A percentile compares a stretch with the other conserved stretches of the same genome.
These are phyloP conservation scores for Wallacemonas rigidus DNA, from an alignment of 208 protist species.

Conservation along the genomic window DNA sequence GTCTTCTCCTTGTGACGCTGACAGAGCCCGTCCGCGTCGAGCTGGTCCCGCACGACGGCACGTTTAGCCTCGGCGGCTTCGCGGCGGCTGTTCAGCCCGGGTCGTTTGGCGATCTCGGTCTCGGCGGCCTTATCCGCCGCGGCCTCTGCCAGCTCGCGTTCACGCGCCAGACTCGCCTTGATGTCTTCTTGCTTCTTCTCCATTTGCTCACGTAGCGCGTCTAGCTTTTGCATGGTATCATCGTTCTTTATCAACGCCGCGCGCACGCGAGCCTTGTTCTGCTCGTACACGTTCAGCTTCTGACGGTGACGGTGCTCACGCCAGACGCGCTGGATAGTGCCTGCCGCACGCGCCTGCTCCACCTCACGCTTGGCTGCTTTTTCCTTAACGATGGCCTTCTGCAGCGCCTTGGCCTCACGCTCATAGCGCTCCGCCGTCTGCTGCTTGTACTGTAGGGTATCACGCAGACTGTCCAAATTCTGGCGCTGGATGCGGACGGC, in stretches of 20 bases:
- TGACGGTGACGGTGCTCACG: slow-evolving; percentile 28
- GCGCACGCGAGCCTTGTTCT: slow-evolving; percentile 40
- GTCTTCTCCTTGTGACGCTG: slow-evolving; percentile 26
- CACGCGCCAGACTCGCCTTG: slow-evolving; percentile 24
- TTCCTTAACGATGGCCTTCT: slow-evolving; percentile 38
- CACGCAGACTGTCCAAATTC: slow-evolving; percentile 80
- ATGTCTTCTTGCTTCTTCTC: slow-evolving; percentile 35
- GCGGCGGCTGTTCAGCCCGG: slow-evolving; percentile 25
- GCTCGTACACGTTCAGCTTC: slow-evolving; percentile 45
- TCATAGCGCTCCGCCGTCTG: slow-evolving; percentile 59
- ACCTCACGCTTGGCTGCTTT: slow-evolving; percentile 25
- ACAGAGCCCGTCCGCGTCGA: slow-evolving; percentile 38
- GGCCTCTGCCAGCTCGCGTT: slow-evolving; percentile 23
- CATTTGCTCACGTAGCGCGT: slow-evolving; percentile 29
- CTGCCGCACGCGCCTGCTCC: slow-evolving; percentile 42
- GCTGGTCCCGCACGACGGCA: slow-evolving; percentile 26
- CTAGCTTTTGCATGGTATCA: slow-evolving; percentile 24
- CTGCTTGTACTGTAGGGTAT: slow-evolving; percentile 74
- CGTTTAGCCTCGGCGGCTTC: slow-evolving; percentile 35
- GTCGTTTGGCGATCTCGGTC: slow-evolving; percentile 19
- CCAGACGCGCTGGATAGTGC: slow-evolving; percentile 66
- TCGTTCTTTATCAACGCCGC: slow-evolving; percentile 19
- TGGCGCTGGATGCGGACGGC: slow-evolving; percentile 77
- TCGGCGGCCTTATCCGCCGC: slow-evolving; percentile 28
- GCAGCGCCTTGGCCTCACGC: slow-evolving; percentile 43